Conservation (phyloP, 495 filamentous ascomycete species). For the Immersiella caudata region DNA sequence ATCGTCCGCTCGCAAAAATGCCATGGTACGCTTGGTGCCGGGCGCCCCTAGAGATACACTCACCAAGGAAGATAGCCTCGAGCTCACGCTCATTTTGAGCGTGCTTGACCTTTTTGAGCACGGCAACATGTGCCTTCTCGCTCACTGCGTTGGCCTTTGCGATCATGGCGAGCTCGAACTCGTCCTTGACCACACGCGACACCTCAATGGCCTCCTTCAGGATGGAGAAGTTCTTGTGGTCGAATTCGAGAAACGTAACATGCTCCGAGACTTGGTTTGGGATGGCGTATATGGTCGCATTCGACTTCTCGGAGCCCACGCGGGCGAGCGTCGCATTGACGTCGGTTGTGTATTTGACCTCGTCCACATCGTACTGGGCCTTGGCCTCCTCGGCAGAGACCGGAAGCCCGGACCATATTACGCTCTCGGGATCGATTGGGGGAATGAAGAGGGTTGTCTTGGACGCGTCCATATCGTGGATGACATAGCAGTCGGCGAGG, state of each 20-base stretch:
- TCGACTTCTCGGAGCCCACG: constrained; percentile 45
- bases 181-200: constrained; percentile 77
- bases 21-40: constrained; percentile 81
- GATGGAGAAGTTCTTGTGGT: constrained; percentile 59
- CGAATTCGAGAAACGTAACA: constrained; percentile 66
- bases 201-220: constrained; percentile 79
- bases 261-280: constrained; percentile 67
- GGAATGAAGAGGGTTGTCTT: constrained; percentile 91
- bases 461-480: constrained; percentile 73
- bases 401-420: constrained; percentile 96
- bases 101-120: constrained; percentile 64
- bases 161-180: constrained; percentile 82
- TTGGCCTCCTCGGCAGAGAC: constrained; percentile 73
- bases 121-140: constrained; percentile 71
- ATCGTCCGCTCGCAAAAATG: constrained; percentile 76
- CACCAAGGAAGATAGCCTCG: constrained; percentile 72
- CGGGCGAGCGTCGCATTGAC: constrained; percentile 65
- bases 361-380: constrained; percentile 80
- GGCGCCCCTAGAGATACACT: constrained; percentile 74
- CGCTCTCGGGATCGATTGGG: constrained; percentile 79
- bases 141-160: constrained; percentile 82
- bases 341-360: constrained; percentile 67
- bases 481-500: constrained; percentile 77
- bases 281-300: constrained; percentile 68
- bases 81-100: constrained; percentile 81